A percentile compares a stretch with the other conserved stretches of the same genome.
Evolutionary conservation across 306 rosid species (phyloP).

Genomic region (Prunus campanulata): DNA sequence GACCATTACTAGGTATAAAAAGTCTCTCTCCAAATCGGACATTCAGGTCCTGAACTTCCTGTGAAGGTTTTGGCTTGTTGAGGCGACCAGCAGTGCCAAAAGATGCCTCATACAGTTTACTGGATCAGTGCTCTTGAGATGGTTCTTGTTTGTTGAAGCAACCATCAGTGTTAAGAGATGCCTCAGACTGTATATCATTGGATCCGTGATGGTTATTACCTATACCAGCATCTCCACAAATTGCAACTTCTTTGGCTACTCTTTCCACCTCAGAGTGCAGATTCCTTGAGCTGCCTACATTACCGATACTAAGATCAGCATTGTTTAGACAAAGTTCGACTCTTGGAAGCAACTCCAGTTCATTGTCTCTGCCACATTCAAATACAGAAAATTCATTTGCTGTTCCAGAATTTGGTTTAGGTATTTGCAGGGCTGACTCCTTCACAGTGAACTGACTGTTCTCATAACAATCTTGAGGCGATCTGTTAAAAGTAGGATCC

Average conservation of each 20-base stretch:
- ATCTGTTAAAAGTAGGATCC: background rate
- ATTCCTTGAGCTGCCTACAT: background rate
- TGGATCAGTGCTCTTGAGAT: conserved; percentile 3
- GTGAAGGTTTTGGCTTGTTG: background rate
- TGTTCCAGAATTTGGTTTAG: background rate
- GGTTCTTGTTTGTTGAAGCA: background rate
- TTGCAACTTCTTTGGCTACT: background rate
- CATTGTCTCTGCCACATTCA: conserved; percentile 6
- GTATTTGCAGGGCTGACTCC: background rate
- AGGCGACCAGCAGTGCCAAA: background rate
- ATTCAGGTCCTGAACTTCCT: background rate
- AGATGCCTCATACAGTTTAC: background rate
- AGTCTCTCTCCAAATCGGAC: background rate
- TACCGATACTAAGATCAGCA: background rate
- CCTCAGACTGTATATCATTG: background rate
- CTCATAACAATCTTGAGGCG: background rate
- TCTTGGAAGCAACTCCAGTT: conserved; percentile 11
- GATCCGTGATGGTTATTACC: background rate
- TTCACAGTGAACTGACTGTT: background rate
- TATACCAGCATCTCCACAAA: background rate
- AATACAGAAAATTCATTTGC: background rate
- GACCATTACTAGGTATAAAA: background rate
- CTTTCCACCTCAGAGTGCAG: background rate
- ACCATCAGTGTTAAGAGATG: background rate
- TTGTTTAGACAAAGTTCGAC: background rate